Conservation (phyloP, 177 flowering plant genomes). For the Vitis hybrid region DNA sequence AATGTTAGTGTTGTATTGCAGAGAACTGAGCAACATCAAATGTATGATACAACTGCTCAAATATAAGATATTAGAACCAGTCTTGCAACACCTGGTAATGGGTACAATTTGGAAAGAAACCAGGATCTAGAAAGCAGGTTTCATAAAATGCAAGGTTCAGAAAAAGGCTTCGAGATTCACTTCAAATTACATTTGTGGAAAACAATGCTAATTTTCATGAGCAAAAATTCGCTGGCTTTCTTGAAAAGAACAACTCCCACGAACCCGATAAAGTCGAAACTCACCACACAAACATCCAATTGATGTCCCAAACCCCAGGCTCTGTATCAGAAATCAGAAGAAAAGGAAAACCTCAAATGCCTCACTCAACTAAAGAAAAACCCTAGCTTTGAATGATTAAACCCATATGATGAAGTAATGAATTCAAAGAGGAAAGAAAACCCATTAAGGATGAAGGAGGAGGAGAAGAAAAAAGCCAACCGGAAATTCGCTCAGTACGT, state of each 20-base stretch:
- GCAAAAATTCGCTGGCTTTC: neutral
- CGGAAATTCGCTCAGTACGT: constrained; percentile 45
- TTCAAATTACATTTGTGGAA: too few relatives aligned
- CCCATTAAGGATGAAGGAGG: too few relatives aligned
- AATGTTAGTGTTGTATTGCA: too few relatives aligned
- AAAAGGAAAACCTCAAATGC: neutral
- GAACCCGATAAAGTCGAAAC: neutral
- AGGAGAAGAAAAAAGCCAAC: constrained; percentile 13
- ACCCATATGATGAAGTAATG: neutral
- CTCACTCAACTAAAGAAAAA: neutral
- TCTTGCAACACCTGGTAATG: too few relatives aligned
- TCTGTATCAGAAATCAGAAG: neutral
- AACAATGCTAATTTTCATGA: too few relatives aligned
- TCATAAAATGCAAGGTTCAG: too few relatives aligned
- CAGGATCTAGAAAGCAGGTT: too few relatives aligned
- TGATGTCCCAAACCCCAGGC: neutral
- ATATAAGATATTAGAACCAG: too few relatives aligned
- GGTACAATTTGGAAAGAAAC: too few relatives aligned
- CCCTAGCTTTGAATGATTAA: neutral
- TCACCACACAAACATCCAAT: neutral
- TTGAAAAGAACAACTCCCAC: neutral
- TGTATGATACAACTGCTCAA: too few relatives aligned
- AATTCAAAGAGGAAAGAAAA: neutral
- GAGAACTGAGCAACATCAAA: too few relatives aligned
- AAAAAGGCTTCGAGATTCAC: too few relatives aligned